These are phyloP conservation scores for Ilyonectria mors-panacis DNA, from an alignment of 2,329 filamentous ascomycete genomes.

Conservation along the genomic window DNA sequence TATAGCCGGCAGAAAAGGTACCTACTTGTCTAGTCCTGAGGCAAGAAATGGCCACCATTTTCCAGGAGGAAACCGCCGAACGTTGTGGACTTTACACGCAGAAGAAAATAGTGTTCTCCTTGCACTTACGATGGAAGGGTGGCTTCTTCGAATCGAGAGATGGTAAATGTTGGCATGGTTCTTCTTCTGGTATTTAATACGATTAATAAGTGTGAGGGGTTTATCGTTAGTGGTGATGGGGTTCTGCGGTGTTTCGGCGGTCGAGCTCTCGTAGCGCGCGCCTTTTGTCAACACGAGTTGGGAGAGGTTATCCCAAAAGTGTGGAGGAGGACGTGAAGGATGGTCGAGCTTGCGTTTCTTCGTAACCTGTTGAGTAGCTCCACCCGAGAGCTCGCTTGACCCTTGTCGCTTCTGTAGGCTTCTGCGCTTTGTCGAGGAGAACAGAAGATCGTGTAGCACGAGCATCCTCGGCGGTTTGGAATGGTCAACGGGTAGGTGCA, in stretches of 20 bases:
- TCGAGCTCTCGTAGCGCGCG: constrained; percentile 27
- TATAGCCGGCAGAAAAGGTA: too few relatives aligned
- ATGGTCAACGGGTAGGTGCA: constrained; percentile 26
- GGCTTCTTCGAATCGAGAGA: too few relatives aligned
- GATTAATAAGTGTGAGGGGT: too few relatives aligned
- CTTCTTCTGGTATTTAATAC: too few relatives aligned
- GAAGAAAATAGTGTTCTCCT: too few relatives aligned
- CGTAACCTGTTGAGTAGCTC: constrained; percentile 18
- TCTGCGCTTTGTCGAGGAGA: constrained; percentile 22
- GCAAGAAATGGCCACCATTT: too few relatives aligned
- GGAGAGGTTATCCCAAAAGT: constrained; percentile 29
- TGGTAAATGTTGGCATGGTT: too few relatives aligned
- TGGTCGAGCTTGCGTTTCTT: constrained; percentile 32
- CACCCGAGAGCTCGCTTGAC: constrained; percentile 13
- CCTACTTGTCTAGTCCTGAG: too few relatives aligned
- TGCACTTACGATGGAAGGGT: too few relatives aligned
- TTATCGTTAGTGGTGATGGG: too few relatives aligned
- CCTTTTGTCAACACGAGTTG: constrained; percentile 21
- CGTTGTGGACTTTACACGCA: too few relatives aligned
- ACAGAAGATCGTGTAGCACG: constrained; percentile 15
- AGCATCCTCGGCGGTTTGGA: constrained; percentile 25
- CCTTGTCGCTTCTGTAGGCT: constrained; percentile 22
- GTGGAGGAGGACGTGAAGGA: constrained; percentile 19
- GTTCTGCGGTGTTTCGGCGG: constrained; percentile 16
- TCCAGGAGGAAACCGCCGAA: too few relatives aligned